phyloP scores from a whole-genome alignment of 2,329 filamentous ascomycete genomes.

The Penicillium sp. region DNA sequence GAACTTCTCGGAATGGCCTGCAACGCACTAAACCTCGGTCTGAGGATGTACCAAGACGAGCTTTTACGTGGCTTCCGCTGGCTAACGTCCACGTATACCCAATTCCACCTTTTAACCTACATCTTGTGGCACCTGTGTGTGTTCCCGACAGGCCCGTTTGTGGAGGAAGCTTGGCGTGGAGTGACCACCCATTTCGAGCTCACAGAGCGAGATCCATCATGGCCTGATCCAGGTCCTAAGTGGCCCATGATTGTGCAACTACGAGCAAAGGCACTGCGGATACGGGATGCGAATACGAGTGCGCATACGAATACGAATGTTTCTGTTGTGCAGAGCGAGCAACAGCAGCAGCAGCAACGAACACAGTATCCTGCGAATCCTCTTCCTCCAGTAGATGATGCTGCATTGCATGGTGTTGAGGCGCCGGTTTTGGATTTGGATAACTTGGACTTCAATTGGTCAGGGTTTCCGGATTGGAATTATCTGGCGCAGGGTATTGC shows the following conservation, averaged over 20 bases:
- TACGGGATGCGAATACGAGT: not conserved
- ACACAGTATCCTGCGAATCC: too few species aligned
- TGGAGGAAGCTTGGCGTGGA: constrained; percentile 34
- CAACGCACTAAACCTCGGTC: constrained; percentile 33
- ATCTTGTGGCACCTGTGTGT: constrained; percentile 48
- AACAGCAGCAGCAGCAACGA: not conserved
- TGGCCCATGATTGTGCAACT: constrained; percentile 23
- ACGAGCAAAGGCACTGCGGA: constrained; percentile 17
- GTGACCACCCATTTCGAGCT: constrained; percentile 16
- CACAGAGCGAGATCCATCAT: constrained; percentile 14
- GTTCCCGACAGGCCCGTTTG: constrained; percentile 31
- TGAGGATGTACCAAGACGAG: constrained; percentile 36
- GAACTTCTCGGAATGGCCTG: constrained; percentile 37
- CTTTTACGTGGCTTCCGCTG: constrained; percentile 41
- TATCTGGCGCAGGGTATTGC: constrained; percentile 13
- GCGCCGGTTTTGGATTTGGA: constrained; percentile 12
- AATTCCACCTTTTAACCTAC: constrained; percentile 48
- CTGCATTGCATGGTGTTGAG: not conserved
- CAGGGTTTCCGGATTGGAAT: constrained; percentile 23
- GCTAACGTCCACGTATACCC: constrained; percentile 42
- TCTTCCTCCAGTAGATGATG: not conserved
- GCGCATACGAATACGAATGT: not conserved
- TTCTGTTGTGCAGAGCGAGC: not conserved
- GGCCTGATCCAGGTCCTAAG: constrained; percentile 23
- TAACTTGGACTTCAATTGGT: constrained; percentile 18